Conservation (phyloP, 139 green algal genomes). For the Yamagishiella unicocca region DNA sequence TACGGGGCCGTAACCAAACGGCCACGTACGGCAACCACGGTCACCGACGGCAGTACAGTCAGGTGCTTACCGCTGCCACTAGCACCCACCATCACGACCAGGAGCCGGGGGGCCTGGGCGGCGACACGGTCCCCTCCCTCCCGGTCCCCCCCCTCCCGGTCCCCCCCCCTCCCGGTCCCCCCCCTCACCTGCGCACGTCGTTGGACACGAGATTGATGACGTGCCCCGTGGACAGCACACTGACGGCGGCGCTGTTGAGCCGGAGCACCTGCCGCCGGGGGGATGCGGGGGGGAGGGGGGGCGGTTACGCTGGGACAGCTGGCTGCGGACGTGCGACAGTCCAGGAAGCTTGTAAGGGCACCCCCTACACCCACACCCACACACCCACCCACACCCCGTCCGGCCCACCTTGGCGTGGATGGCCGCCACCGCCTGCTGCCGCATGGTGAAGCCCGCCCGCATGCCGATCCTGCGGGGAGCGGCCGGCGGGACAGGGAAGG, state of each 20-base stretch:
- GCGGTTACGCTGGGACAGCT: too few relatives aligned
- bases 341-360: too few relatives aligned
- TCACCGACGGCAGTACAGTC: too few relatives aligned
- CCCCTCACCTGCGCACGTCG: conserved; percentile 44
- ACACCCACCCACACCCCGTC: background rate
- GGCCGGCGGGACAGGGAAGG: too few relatives aligned
- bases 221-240: conserved; percentile 57
- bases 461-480: conserved; percentile 81
- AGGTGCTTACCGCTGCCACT: too few relatives aligned
- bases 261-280: conserved; percentile 55
- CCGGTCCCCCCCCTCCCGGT: background rate
- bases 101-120: too few relatives aligned
- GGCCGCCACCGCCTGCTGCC: conserved; percentile 63
- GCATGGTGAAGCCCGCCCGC: conserved; percentile 75
- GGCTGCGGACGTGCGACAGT: too few relatives aligned
- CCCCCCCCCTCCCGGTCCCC: background rate
- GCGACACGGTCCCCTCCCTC: too few relatives aligned
- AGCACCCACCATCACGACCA: too few relatives aligned
- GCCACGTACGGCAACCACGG: too few relatives aligned
- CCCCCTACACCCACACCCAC: background rate
- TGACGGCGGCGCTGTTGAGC: conserved; percentile 80
- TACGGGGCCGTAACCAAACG: too few relatives aligned
- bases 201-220: conserved; percentile 72
- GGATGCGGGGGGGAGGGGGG: background rate
- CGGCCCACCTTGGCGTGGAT: conserved; percentile 67